Conservation (phyloP, 2,329 filamentous ascomycete species). For the Lithohypha guttulata region DNA sequence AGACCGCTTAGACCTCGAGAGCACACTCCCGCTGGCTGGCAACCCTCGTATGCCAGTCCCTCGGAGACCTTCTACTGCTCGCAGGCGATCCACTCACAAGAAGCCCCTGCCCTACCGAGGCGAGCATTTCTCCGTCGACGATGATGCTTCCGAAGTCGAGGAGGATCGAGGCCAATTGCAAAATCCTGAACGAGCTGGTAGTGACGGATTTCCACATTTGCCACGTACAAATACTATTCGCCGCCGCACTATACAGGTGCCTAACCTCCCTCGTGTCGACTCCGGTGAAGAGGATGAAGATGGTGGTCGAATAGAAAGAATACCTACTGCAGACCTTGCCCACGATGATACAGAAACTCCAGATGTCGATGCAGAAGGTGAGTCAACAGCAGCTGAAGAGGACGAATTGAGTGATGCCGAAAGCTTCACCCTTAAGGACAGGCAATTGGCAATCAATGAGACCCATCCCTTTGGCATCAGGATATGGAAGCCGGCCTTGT, state of each 20-base stretch:
- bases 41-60: conserved; percentile 34
- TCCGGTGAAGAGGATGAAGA: conserved; percentile 30
- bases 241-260: conserved; percentile 27
- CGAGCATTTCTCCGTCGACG: conserved; percentile 82
- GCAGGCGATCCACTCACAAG: conserved; percentile 60
- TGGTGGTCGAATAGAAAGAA: conserved; percentile 25
- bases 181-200: conserved; percentile 6
- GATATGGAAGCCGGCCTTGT: conserved; percentile 95
- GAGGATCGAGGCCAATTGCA: conserved; percentile 38
- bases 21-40: conserved; percentile 32
- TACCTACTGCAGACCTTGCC: conserved; percentile 6
- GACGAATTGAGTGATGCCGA: conserved; percentile 82
- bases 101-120: conserved; percentile 63
- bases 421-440: conserved; percentile 94
- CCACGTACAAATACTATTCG: conserved; percentile 32
- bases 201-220: conserved; percentile 32
- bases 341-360: conserved; percentile 23
- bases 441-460: conserved; percentile 95
- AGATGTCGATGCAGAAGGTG: conserved; percentile 36
- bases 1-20: conserved; percentile 27
- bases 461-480: conserved; percentile 98
- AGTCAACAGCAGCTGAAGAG: conserved; percentile 47
- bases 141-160: conserved; percentile 71
- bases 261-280: conserved; percentile 27
- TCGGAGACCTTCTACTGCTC: conserved; percentile 63